phyloP scores from a whole-genome alignment of 208 protist genomes.

The Trypanosoma scelopori region DNA sequence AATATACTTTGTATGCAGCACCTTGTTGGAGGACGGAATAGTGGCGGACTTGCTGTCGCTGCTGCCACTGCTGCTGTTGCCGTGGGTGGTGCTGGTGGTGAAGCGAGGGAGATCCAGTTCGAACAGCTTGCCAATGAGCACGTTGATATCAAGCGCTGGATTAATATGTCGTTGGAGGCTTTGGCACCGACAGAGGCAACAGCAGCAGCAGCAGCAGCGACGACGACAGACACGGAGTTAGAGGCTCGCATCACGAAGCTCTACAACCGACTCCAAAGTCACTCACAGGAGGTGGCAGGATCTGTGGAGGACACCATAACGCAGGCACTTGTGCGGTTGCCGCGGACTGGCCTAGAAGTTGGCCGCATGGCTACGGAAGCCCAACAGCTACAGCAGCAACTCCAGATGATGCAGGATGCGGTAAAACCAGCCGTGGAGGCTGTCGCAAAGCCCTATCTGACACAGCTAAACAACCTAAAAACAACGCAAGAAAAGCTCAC shows the following conservation, averaged over 20 bases:
- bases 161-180: conserved; percentile 44
- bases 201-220: not conserved
- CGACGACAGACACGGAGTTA: conserved; percentile 22
- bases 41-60: not conserved
- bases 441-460: conserved; percentile 22
- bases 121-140: conserved; percentile 27
- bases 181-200: not conserved
- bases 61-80: not conserved
- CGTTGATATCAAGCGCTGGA: conserved; percentile 57
- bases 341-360: conserved; percentile 68
- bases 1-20: not conserved
- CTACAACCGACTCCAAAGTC: conserved; percentile 43
- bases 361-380: conserved; percentile 61
- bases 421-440: conserved; percentile 32
- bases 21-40: too few species aligned
- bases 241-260: conserved; percentile 47
- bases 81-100: not conserved
- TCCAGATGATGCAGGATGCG: conserved; percentile 42
- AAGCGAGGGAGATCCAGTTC: conserved; percentile 2
- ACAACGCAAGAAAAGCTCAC: conserved; percentile 50
- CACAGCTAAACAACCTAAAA: conserved; percentile 36
- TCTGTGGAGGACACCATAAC: conserved; percentile 66
- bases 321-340: conserved; percentile 64
- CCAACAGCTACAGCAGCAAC: conserved; percentile 42
- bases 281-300: conserved; percentile 51